These are phyloP conservation scores for Cordyceps cicadae DNA, from an alignment of 2,329 filamentous ascomycete species.

Conservation along the genomic window DNA sequence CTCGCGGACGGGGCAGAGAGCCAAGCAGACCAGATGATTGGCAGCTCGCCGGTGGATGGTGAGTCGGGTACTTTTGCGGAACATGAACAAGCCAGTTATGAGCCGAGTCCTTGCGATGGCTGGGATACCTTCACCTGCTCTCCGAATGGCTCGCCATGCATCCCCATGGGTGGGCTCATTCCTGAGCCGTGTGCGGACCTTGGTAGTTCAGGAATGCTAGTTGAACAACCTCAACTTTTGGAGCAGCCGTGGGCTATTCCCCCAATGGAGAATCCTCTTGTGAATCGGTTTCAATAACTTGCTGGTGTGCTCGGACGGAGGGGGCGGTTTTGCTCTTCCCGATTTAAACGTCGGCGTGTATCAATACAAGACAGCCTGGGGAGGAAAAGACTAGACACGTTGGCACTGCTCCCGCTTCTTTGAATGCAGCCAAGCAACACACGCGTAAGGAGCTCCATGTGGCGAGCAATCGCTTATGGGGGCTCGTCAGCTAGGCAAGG, in stretches of 20 bases:
- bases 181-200: neutral
- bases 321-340: neutral
- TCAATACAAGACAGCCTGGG: neutral
- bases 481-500: neutral
- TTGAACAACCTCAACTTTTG: neutral
- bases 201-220: constrained; percentile 8
- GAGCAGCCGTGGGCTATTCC: neutral
- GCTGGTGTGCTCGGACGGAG: neutral
- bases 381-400: neutral
- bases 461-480: neutral
- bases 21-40: neutral
- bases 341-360: neutral
- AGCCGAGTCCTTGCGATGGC: neutral
- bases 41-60: neutral
- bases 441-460: neutral
- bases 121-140: neutral
- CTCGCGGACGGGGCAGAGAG: neutral
- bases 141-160: neutral
- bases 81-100: constrained; percentile 3
- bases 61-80: neutral
- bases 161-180: neutral
- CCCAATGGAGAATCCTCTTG: neutral
- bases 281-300: constrained; percentile 4
- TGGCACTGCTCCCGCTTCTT: neutral
- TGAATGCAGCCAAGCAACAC: neutral